Evolutionary conservation across 306 rosid genomes (phyloP), one percentile per base, ranked within the genome.

Genomic region (Sicyos edulis): DNA sequence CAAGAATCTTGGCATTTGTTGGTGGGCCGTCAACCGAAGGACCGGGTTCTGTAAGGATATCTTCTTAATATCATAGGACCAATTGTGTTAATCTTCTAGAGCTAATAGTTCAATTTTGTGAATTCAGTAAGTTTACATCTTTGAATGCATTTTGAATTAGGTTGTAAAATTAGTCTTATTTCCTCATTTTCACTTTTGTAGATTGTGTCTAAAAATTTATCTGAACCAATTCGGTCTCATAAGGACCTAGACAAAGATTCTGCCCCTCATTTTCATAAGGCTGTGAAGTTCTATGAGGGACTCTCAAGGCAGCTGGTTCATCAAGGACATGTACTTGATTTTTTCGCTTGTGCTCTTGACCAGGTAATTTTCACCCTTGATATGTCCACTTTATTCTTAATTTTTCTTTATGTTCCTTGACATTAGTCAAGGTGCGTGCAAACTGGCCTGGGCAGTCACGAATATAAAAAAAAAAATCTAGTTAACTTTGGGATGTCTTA

Each of bases 191-290:
- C 49, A 32, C 29, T 54, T 50, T n/a, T 82, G 82, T 81, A 93
- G 99, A 93, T 93, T 79, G 97, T 91, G 62, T 87, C 96, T 4
- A 93, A 89, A 85, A 83, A 73, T 83, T 85, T 93, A 49, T 84
- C 96, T 70, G 99, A 93, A 71, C 97, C 99, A 29, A 91, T 93
- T 78, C 96, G 99, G 76, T 93, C 99, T 71, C 99, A 93, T 83
- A 93, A 93, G 86, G 99, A 93, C 79, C 85, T 93, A 82, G 99
- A 93, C 80, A 93, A 93, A 82, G 99, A 93, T 87, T 87, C 99
- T 78, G 97, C 92, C 42, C 72, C 82, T 8, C 85, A 88, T 80
- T 93, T 82, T 76, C 99, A 93, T 75, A 93, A 91, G 71, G 85
- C 96, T 15, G 92, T 91, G 70, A 93, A 91, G 84, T 93, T 91